Conservation (phyloP, 345 rosid species). For the Eucalyptus erythrocorys region DNA sequence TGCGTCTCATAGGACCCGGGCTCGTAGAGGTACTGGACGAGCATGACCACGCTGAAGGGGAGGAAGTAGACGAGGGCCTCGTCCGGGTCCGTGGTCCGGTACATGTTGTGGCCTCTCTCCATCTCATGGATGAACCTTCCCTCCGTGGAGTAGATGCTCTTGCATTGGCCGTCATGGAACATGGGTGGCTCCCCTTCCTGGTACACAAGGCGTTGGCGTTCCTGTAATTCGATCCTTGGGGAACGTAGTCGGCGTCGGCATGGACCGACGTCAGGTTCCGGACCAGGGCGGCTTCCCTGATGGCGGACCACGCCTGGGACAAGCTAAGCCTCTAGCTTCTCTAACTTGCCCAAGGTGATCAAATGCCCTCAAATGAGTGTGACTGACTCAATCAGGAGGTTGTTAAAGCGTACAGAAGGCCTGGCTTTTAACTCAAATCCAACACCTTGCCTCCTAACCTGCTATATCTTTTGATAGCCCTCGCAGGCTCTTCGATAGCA, state of each 20-base stretch:
- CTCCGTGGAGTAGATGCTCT: conserved; percentile 18
- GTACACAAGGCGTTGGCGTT: conserved; percentile 26
- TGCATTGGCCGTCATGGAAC: conserved; percentile 21
- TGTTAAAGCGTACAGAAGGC: neutral
- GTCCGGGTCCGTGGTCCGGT: conserved; percentile 31
- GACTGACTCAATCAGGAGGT: neutral
- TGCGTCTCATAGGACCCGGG: conserved; percentile 15
- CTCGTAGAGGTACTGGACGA: conserved; percentile 37
- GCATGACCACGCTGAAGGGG: conserved; percentile 56
- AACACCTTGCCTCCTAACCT: neutral
- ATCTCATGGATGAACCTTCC: conserved; percentile 22
- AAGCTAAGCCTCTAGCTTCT: conserved; percentile 10
- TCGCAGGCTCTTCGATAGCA: neutral
- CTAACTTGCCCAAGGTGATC: neutral
- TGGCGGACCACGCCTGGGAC: conserved; percentile 7
- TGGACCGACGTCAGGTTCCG: conserved; percentile 10
- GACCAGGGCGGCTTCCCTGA: conserved; percentile 15
- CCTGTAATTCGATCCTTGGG: conserved; percentile 21
- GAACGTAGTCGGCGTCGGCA: conserved; percentile 11
- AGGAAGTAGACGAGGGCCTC: conserved; percentile 56
- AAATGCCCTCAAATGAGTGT: neutral
- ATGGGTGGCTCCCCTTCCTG: conserved; percentile 25
- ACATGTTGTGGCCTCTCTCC: conserved; percentile 13
- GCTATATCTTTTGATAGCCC: neutral
- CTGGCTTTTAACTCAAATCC: neutral